These are phyloP conservation scores for Colletotrichum acutatum DNA, from an alignment of 2,329 filamentous ascomycete species.

Conservation along the genomic window DNA sequence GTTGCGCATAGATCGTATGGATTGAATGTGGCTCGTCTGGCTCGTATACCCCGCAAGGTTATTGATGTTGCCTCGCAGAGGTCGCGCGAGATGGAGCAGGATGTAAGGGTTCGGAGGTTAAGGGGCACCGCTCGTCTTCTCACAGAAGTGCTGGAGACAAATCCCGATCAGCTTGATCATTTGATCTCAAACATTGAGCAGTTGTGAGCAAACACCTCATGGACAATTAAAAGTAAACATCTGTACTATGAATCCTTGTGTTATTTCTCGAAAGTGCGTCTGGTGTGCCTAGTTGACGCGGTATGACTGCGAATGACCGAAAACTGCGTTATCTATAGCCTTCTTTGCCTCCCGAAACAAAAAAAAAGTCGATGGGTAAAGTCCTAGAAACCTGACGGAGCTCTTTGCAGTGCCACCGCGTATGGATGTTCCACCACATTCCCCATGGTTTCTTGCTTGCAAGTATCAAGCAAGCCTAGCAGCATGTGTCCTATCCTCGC, in stretches of 20 bases:
- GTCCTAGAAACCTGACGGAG: not conserved
- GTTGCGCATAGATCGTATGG: slow-evolving; percentile 96
- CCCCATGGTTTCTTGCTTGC: not conserved
- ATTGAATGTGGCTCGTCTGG: slow-evolving; percentile 89
- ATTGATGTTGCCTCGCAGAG: slow-evolving; percentile 84
- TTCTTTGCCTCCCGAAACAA: slow-evolving; percentile 17
- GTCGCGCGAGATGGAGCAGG: slow-evolving; percentile 82
- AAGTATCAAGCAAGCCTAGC: not conserved
- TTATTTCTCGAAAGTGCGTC: slow-evolving; percentile 12
- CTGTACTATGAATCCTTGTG: slow-evolving; percentile 13
- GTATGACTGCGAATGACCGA: not conserved
- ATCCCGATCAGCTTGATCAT: slow-evolving; percentile 60
- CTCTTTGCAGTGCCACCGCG: not conserved
- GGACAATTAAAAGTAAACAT: not conserved
- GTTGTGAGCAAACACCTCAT: slow-evolving; percentile 50
- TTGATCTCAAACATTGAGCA: slow-evolving; percentile 69
- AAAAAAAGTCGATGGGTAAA: not conserved
- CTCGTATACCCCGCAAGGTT: slow-evolving; percentile 80
- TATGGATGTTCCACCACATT: not conserved
- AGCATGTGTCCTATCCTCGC: not conserved
- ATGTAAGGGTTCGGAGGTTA: slow-evolving; percentile 73
- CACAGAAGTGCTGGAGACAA: slow-evolving; percentile 50
- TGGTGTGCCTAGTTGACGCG: not conserved
- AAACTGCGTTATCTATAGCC: slow-evolving; percentile 13
- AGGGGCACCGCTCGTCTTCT: slow-evolving; percentile 58